phyloP scores from a whole-genome alignment of 352 stramenopile genomes.

The Albugo candida region DNA sequence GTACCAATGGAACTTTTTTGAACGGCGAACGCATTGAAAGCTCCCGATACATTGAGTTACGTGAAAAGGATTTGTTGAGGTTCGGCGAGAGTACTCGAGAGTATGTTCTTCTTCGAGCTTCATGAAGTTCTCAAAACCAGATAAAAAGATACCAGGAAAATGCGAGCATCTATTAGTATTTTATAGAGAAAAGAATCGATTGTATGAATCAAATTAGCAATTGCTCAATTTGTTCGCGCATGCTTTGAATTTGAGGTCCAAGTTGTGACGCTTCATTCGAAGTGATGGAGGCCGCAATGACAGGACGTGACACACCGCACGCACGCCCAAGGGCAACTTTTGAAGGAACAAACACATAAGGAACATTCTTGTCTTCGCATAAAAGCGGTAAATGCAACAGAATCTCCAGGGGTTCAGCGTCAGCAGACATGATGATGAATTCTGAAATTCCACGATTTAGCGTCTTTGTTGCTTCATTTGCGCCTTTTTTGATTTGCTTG shows the following conservation, averaged over 20 bases:
- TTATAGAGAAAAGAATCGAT: not conserved
- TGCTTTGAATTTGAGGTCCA: slow-evolving; percentile 95
- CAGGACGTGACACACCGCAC: slow-evolving; percentile 96
- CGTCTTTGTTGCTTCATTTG: slow-evolving; percentile 99
- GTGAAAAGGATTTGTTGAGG: slow-evolving; percentile 88
- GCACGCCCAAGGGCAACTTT: slow-evolving; percentile 97
- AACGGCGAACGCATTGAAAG: slow-evolving; percentile 88
- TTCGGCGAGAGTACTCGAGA: slow-evolving; percentile 94
- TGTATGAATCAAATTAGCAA: slow-evolving; percentile 92
- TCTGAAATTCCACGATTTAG: slow-evolving; percentile 99
- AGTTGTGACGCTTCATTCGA: slow-evolving; percentile 99
- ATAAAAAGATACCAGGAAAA: too few species aligned
- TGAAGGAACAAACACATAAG: slow-evolving; percentile 86
- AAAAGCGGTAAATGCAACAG: slow-evolving; percentile 97
- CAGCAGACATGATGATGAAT: slow-evolving; percentile 99
- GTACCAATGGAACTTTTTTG: slow-evolving; percentile 94
- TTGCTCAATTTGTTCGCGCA: slow-evolving; percentile 99
- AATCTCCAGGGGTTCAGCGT: slow-evolving; percentile 99
- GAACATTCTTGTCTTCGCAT: slow-evolving; percentile 96
- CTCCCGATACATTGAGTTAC: slow-evolving; percentile 93
- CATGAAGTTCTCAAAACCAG: slow-evolving; percentile 1
- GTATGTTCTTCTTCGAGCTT: slow-evolving; percentile 88
- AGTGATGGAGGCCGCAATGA: slow-evolving; percentile 97
- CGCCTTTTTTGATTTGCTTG: slow-evolving; percentile 99
- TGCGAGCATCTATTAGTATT: not conserved